phyloP scores from a whole-genome alignment of 192 early-diverging fungal genomes.

The Coemansia sp. region DNA sequence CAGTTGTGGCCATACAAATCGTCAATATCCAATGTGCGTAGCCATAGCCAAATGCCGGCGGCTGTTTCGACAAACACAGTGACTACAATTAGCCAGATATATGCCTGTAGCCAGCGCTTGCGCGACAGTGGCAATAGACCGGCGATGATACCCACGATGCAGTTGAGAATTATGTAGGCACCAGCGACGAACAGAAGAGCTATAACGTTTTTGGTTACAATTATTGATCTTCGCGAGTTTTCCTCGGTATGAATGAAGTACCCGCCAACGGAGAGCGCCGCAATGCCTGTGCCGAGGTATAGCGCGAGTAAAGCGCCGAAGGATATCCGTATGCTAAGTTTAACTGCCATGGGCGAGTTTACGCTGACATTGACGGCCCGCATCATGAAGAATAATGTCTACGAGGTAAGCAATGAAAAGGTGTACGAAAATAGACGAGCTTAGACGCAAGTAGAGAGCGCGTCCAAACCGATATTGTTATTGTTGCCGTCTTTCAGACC shows the following conservation, averaged over 20 bases:
- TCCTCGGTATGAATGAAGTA: conserved; percentile 26
- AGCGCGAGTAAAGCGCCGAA: conserved; percentile 19
- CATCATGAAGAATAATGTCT: neutral
- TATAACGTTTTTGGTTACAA: conserved; percentile 33
- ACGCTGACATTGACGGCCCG: conserved; percentile 7
- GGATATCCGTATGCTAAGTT: conserved; percentile 16
- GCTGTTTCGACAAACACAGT: conserved; percentile 25
- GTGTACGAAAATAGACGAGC: neutral
- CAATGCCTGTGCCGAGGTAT: conserved; percentile 35
- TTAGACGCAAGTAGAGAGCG: neutral
- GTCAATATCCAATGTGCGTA: conserved; percentile 32
- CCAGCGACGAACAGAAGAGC: conserved; percentile 29
- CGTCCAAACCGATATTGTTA: neutral
- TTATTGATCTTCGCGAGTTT: conserved; percentile 24
- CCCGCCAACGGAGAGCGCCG: conserved; percentile 17
- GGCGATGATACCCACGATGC: conserved; percentile 22
- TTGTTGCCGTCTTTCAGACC: neutral
- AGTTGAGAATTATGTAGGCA: conserved; percentile 16
- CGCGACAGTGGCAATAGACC: conserved; percentile 33
- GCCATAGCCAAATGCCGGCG: conserved; percentile 46
- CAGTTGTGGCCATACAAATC: conserved; percentile 44
- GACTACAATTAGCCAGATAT: conserved; percentile 13
- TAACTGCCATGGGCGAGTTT: conserved; percentile 25
- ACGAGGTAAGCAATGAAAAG: neutral
- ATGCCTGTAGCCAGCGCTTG: conserved; percentile 30